A percentile compares a stretch with the other conserved stretches of the same genome.
phyloP scores from a whole-genome alignment of 2,329 filamentous ascomycete genomes.

The Trichophyton rubrum region DNA sequence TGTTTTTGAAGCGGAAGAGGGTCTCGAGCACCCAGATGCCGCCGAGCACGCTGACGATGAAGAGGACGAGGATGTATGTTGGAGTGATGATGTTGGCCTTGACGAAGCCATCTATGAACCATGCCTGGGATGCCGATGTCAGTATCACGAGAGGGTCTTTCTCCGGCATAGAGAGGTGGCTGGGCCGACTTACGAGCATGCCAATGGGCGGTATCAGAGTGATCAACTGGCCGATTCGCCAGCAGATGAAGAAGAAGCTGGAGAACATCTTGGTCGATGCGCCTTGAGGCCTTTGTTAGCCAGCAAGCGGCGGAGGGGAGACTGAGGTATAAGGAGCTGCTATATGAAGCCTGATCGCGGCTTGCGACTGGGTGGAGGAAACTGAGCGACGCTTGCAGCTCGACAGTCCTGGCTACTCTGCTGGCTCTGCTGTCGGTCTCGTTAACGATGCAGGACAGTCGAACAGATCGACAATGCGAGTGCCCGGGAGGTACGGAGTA shows the following conservation, averaged over 20 bases:
- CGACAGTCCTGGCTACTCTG: no score
- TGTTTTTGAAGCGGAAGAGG: constrained; percentile 46
- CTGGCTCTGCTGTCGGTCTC: no score
- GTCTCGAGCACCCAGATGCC: constrained; percentile 51
- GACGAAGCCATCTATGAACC: constrained; percentile 50
- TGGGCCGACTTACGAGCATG: constrained; percentile 39
- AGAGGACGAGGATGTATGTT: constrained; percentile 48
- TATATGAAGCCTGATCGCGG: not conserved
- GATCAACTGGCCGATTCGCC: constrained; percentile 48
- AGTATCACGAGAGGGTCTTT: not conserved
- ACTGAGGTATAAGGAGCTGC: no score
- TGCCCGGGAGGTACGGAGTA: not conserved
- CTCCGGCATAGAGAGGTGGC: not conserved
- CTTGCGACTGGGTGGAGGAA: not conserved
- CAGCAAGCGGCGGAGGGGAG: not conserved
- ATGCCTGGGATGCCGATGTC: constrained; percentile 29
- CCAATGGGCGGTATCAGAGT: constrained; percentile 52
- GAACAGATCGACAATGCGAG: constrained; percentile 1
- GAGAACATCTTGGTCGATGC: constrained; percentile 32
- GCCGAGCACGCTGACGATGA: constrained; percentile 51
- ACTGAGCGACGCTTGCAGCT: not conserved
- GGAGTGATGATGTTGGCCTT: constrained; percentile 47
- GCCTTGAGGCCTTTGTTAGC: constrained; percentile 30
- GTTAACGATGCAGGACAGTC: not conserved
- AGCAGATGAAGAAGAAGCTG: constrained; percentile 50